Evolutionary conservation across 1,284 basidiomycete genomes (phyloP).

Genomic region (Psilocybe mexicana): DNA sequence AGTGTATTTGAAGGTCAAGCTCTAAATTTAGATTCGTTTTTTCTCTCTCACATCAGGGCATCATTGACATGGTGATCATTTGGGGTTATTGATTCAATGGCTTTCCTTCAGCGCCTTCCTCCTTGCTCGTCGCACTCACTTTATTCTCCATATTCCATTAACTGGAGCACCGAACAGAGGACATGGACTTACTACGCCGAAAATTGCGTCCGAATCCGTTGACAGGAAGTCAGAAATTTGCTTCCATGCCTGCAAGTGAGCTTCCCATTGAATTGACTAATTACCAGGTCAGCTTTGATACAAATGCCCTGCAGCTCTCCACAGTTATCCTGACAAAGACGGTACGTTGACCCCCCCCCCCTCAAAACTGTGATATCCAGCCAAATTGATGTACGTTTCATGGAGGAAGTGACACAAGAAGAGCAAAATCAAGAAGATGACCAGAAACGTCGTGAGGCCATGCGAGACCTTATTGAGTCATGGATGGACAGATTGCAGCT

Average conservation of each 20-base stretch:
- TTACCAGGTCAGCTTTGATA: neutral
- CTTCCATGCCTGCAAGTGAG: neutral
- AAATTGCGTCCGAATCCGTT: neutral
- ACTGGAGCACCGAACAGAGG: neutral
- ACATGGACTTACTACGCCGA: neutral
- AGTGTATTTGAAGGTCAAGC: neutral
- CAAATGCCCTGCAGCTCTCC: neutral
- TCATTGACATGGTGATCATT: no score
- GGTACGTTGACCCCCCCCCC: neutral
- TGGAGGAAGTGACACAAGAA: conserved; percentile 11
- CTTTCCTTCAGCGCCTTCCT: no score
- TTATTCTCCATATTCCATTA: no score
- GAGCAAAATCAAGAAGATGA: conserved; percentile 11
- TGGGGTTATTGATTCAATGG: no score
- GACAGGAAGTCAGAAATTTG: neutral
- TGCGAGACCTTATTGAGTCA: conserved; percentile 47
- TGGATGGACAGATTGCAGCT: conserved; percentile 45
- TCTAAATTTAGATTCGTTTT: no score
- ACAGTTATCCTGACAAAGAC: neutral
- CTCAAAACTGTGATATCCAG: neutral
- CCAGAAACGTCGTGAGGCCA: conserved; percentile 8
- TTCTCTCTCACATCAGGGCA: no score
- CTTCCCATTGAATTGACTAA: neutral
- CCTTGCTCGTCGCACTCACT: no score
- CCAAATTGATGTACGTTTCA: neutral